Conservation (phyloP, 176 grass and related monocot genomes). For the Musa acuminata region DNA sequence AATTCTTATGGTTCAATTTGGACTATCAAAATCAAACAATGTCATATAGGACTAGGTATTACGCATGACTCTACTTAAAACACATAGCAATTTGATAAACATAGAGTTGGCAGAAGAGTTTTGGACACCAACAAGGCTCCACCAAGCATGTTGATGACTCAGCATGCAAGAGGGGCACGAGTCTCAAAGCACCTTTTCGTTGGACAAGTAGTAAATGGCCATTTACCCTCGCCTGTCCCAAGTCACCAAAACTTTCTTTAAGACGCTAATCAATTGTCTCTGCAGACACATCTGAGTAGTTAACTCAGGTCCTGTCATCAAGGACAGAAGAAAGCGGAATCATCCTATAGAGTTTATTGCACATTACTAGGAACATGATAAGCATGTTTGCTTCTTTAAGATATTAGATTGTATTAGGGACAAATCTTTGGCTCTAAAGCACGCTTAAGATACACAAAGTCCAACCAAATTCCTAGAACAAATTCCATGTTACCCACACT, state of each 20-base stretch:
- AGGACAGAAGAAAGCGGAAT: too few species aligned
- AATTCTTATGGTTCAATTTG: neutral
- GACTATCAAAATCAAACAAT: neutral
- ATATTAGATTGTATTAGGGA: too few species aligned
- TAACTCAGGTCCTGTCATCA: too few species aligned
- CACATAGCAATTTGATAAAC: neutral
- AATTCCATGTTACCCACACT: neutral
- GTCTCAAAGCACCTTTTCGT: neutral
- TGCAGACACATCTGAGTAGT: too few species aligned
- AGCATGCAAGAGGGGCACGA: neutral
- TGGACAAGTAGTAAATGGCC: neutral
- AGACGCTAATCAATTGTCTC: neutral
- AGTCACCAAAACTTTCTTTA: neutral
- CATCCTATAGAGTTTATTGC: too few species aligned
- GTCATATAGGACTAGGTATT: neutral
- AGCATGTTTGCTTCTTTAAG: too few species aligned
- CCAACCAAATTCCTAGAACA: neutral
- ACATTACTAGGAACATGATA: too few species aligned
- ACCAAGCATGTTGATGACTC: neutral
- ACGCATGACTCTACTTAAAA: neutral
- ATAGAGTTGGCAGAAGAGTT: neutral
- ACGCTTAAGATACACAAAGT: neutral
- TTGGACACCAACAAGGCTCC: neutral
- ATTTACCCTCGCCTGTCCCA: neutral
- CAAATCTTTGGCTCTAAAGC: neutral